Percentiles rank a stretch among this genome's conserved stretches.
Evolutionary conservation across 2,329 filamentous ascomycete genomes (phyloP).

Genomic region (Neofusicoccum umdonicola): DNA sequence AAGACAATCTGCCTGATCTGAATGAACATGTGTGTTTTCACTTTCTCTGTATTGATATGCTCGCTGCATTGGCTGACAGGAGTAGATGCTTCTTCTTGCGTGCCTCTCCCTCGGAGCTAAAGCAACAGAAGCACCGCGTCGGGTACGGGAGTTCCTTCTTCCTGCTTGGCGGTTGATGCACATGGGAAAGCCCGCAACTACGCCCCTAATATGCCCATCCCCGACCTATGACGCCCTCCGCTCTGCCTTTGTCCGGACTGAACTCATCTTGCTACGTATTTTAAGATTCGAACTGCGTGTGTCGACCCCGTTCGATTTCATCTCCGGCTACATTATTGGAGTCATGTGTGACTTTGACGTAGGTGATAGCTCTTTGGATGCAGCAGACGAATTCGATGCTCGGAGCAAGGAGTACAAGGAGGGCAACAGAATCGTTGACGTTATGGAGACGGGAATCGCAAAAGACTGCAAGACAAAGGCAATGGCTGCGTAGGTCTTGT

Average conservation of each 20-base stretch:
- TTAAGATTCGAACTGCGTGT: conserved; percentile 34
- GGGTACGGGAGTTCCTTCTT: not conserved
- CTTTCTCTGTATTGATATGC: not conserved
- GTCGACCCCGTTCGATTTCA: conserved; percentile 31
- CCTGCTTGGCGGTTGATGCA: conserved; percentile 3
- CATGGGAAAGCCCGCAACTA: not conserved
- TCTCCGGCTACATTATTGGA: conserved; percentile 29
- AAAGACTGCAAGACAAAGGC: conserved; percentile 22
- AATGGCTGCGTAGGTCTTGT: conserved; percentile 24
- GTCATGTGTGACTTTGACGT: conserved; percentile 21
- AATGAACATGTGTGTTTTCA: not conserved
- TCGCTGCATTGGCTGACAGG: not conserved
- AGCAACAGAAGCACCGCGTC: not conserved
- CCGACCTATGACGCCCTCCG: conserved; percentile 33
- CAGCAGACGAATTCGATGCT: conserved; percentile 21
- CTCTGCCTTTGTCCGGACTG: conserved; percentile 32
- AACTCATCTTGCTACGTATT: conserved; percentile 33
- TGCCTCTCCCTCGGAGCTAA: conserved; percentile 7
- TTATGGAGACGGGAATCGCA: conserved; percentile 27
- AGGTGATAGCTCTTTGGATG: conserved; percentile 19
- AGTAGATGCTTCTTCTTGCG: conserved; percentile 6
- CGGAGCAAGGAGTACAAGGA: conserved; percentile 25
- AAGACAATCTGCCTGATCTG: not conserved
- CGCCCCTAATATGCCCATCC: conserved; percentile 29
- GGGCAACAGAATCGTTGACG: conserved; percentile 26